These are phyloP conservation scores for Ophiobolus disseminans DNA, from an alignment of 2,329 filamentous ascomycete species.

Conservation along the genomic window DNA sequence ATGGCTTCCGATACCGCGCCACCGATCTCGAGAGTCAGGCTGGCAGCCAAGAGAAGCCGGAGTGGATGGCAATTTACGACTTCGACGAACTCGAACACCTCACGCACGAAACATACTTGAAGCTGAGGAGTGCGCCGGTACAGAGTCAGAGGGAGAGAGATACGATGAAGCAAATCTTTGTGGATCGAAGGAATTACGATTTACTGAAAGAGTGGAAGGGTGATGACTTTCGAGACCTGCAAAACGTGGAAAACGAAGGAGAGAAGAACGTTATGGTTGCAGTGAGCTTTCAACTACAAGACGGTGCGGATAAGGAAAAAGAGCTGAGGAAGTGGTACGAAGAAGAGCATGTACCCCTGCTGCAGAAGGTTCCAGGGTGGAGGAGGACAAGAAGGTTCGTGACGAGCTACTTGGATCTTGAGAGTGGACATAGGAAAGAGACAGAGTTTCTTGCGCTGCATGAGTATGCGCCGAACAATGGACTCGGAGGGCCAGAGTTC, in stretches of 20 bases:
- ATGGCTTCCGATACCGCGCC: conserved; percentile 80
- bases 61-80: conserved; percentile 83
- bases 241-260: conserved; percentile 66
- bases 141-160: conserved; percentile 67
- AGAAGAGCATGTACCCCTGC: conserved; percentile 75
- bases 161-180: conserved; percentile 70
- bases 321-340: conserved; percentile 73
- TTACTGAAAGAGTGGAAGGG: conserved; percentile 64
- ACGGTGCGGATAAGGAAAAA: conserved; percentile 58
- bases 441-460: conserved; percentile 70
- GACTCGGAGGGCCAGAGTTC: conserved; percentile 69
- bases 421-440: conserved; percentile 47
- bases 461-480: conserved; percentile 73
- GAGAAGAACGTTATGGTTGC: conserved; percentile 64
- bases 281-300: conserved; percentile 65
- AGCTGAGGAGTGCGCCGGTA: conserved; percentile 64
- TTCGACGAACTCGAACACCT: conserved; percentile 76
- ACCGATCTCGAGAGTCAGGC: conserved; percentile 58
- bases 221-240: conserved; percentile 65
- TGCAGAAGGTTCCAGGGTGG: conserved; percentile 81
- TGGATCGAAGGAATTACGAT: conserved; percentile 76
- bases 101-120: conserved; percentile 72
- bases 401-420: conserved; percentile 64
- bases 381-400: conserved; percentile 74
- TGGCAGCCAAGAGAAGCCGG: conserved; percentile 59